These are phyloP conservation scores for Ophiostoma perfectum DNA, from an alignment of 2,329 filamentous ascomycete genomes.

Conservation along the genomic window DNA sequence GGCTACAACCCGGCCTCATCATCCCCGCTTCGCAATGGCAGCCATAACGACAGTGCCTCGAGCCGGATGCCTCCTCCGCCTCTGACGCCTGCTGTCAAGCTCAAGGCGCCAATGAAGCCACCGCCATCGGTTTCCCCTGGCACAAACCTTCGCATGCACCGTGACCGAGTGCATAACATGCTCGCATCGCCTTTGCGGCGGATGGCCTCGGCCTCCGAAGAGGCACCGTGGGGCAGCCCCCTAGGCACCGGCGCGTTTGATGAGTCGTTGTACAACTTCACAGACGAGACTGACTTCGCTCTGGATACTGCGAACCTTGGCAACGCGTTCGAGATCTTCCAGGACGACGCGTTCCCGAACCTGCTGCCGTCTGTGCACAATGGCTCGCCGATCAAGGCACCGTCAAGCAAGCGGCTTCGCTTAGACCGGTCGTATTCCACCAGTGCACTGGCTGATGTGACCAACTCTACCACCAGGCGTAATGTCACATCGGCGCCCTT, in stretches of 20 bases:
- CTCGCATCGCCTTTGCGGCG: constrained; percentile 66
- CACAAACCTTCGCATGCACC: constrained; percentile 83
- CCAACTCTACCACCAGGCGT: constrained; percentile 48
- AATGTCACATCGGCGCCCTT: constrained; percentile 47
- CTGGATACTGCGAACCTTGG: constrained; percentile 48
- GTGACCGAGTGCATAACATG: constrained; percentile 73
- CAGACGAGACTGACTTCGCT: constrained; percentile 43
- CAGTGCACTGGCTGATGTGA: constrained; percentile 57
- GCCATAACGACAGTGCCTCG: constrained; percentile 40
- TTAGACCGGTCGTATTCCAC: constrained; percentile 60
- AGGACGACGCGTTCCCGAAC: constrained; percentile 38
- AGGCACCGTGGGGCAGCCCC: constrained; percentile 55
- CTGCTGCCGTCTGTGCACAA: constrained; percentile 45
- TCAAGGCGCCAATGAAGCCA: constrained; percentile 56
- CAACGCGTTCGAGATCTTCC: constrained; percentile 52
- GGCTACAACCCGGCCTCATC: constrained; percentile 55
- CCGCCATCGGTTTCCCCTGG: constrained; percentile 83
- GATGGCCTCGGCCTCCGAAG: constrained; percentile 33
- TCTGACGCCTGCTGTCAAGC: constrained; percentile 76
- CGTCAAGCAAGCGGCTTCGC: constrained; percentile 53
- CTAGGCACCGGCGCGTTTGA: constrained; percentile 52
- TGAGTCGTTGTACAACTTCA: constrained; percentile 47
- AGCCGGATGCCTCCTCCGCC: constrained; percentile 60
- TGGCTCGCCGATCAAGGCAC: constrained; percentile 61
- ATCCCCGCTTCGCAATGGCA: constrained; percentile 57